A percentile compares a stretch with the other conserved stretches of the same genome.
These are phyloP conservation scores for Didymellaceae sp. DNA, from an alignment of 2,329 filamentous ascomycete species.

Conservation along the genomic window DNA sequence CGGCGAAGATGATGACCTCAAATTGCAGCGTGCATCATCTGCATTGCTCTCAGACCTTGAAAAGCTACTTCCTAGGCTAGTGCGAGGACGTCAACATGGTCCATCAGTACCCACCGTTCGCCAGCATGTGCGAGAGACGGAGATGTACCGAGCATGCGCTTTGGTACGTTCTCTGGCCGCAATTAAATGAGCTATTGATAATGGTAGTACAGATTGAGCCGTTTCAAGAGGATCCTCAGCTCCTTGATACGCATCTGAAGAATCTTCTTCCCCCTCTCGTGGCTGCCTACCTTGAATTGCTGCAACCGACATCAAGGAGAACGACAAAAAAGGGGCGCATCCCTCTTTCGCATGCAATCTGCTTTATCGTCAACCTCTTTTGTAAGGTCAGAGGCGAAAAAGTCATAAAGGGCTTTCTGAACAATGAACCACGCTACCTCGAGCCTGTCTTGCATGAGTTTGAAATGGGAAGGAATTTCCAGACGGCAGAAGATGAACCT, in stretches of 20 bases:
- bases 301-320: constrained; percentile 50
- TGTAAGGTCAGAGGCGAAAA: constrained; percentile 96
- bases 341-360: constrained; percentile 65
- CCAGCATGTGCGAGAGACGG: constrained; percentile 46
- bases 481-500: constrained; percentile 18
- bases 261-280: constrained; percentile 76
- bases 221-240: constrained; percentile 94
- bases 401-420: constrained; percentile 87
- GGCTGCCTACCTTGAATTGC: constrained; percentile 74
- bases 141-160: constrained; percentile 50
- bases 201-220: constrained; percentile 68
- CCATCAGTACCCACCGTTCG: constrained; percentile 39
- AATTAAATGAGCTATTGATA: constrained; percentile 2
- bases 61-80: constrained; percentile 42
- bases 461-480: constrained; percentile 60
- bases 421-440: constrained; percentile 85
- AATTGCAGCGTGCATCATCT: constrained; percentile 53
- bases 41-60: constrained; percentile 40
- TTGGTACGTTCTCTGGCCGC: constrained; percentile 29
- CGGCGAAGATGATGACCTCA: constrained; percentile 55
- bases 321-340: constrained; percentile 30
- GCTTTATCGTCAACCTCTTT: constrained; percentile 82
- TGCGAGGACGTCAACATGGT: constrained; percentile 45
- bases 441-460: constrained; percentile 79
- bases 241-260: constrained; percentile 84